phyloP scores from a whole-genome alignment of 108 stramenopile genomes.

The Nitzschia sp. region DNA sequence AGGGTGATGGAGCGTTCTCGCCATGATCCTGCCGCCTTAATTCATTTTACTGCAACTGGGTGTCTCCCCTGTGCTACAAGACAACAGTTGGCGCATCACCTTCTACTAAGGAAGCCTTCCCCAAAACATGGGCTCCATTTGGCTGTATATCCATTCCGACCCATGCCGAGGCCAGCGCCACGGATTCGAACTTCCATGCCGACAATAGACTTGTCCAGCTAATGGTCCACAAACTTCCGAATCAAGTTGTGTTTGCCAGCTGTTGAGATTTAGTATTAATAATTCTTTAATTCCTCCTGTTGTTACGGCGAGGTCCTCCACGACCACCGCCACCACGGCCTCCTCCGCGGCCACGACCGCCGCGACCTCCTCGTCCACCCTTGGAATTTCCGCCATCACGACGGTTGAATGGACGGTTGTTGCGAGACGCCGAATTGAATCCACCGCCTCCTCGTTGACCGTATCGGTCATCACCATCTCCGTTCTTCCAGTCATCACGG shows the following conservation, averaged over 20 bases:
- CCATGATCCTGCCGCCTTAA: slow-evolving; percentile 3
- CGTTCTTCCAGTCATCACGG: slow-evolving; percentile 63
- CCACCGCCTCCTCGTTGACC: slow-evolving; percentile 36
- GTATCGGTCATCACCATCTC: slow-evolving; percentile 43
- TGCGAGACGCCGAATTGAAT: slow-evolving; percentile 19
- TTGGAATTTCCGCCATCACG: slow-evolving; percentile 35
- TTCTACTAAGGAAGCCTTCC: too few species aligned
- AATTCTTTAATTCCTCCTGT: too few species aligned
- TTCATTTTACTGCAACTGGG: slow-evolving; percentile 18
- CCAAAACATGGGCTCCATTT: too few species aligned
- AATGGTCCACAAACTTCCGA: too few species aligned
- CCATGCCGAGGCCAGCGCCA: too few species aligned
- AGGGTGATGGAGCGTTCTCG: slow-evolving; percentile 8
- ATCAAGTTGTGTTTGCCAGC: too few species aligned
- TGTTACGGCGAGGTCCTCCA: neutral
- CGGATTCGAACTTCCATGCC: too few species aligned
- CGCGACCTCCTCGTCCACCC: slow-evolving; percentile 23
- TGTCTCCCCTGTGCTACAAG: neutral
- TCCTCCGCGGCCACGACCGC: slow-evolving; percentile 31
- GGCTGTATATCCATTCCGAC: too few species aligned
- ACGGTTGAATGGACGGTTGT: slow-evolving; percentile 22
- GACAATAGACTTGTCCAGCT: too few species aligned
- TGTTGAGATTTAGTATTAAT: too few species aligned
- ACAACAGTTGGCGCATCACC: neutral
- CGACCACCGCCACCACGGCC: slow-evolving; percentile 12